These are phyloP conservation scores for Leishmania aethiopica DNA, from an alignment of 208 protist genomes.

Conservation along the genomic window DNA sequence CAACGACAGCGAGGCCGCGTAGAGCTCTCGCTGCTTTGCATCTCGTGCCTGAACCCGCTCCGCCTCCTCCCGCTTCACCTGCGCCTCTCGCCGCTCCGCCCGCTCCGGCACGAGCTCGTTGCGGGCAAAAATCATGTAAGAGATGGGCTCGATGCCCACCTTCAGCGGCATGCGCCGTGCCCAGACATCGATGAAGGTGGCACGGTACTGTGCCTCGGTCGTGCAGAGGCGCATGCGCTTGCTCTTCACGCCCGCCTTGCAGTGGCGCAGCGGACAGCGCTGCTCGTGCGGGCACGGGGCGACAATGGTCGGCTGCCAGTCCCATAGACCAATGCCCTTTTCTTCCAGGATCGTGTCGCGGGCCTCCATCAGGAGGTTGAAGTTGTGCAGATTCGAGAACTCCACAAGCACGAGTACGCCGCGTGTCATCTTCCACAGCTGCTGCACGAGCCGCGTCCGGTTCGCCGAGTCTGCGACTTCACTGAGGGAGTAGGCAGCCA, in stretches of 20 bases:
- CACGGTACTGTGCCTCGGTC: conserved; percentile 81
- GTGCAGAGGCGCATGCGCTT: conserved; percentile 88
- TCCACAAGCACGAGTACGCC: conserved; percentile 84
- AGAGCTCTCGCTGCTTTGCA: conserved; percentile 58
- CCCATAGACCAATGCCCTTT: conserved; percentile 86
- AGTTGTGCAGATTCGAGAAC: conserved; percentile 86
- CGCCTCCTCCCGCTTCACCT: conserved; percentile 40
- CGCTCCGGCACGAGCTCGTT: conserved; percentile 88
- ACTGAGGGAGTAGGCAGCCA: conserved; percentile 86
- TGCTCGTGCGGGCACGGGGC: conserved; percentile 86
- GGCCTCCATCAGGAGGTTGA: conserved; percentile 91
- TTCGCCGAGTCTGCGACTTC: conserved; percentile 72
- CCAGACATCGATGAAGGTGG: conserved; percentile 90
- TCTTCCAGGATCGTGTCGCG: conserved; percentile 85
- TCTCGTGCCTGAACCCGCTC: conserved; percentile 46
- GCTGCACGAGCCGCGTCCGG: conserved; percentile 67
- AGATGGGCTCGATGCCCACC: conserved; percentile 85
- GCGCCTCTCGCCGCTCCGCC: conserved; percentile 55
- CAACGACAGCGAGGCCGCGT: conserved; percentile 68
- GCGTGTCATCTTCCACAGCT: conserved; percentile 90
- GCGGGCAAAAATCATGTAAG: conserved; percentile 83
- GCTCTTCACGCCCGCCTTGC: conserved; percentile 83
- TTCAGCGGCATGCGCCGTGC: conserved; percentile 77
- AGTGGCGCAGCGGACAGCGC: conserved; percentile 83
- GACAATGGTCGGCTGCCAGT: conserved; percentile 90